Conservation (phyloP, 176 grass and related monocot species). For the Ampelocalamus luodianensis region DNA sequence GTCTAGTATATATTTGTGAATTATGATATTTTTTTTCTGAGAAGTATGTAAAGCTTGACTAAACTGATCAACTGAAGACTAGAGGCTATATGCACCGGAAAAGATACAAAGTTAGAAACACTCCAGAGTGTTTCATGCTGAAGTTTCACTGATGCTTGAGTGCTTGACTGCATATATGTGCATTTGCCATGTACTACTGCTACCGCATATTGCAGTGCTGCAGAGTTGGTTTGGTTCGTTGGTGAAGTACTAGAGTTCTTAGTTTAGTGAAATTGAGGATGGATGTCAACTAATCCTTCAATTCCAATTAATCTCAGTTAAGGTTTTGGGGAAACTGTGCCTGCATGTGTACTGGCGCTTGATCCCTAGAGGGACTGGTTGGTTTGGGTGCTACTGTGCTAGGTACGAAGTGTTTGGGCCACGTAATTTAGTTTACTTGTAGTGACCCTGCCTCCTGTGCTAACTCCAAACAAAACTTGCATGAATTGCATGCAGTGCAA, state of each 20-base stretch:
- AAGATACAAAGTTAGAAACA: neutral
- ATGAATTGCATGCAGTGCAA: constrained; percentile 4
- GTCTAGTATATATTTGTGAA: neutral
- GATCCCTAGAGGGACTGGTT: constrained; percentile 53
- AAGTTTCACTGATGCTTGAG: neutral
- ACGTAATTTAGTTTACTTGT: constrained; percentile 32
- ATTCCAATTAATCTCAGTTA: constrained; percentile 50
- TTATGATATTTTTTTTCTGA: neutral
- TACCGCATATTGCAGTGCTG: neutral
- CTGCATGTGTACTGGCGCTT: constrained; percentile 46
- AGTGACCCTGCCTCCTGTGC: constrained; percentile 22
- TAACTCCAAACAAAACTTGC: constrained; percentile 6
- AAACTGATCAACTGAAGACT: neutral
- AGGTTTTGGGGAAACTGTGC: constrained; percentile 51
- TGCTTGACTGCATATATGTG: neutral
- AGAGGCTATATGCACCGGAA: neutral
- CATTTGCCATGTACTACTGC: neutral
- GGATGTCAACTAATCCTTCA: constrained; percentile 66
- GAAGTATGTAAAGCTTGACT: neutral
- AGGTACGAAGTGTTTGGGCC: constrained; percentile 41
- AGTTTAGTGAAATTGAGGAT: constrained; percentile 20
- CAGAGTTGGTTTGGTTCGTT: neutral
- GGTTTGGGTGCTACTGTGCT: constrained; percentile 48
- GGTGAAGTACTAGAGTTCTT: constrained; percentile 28
- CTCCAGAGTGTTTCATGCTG: neutral